Base-by-base conservation (phyloP, 2,329 filamentous ascomycete genomes). In the Coccinonectria pachysandricola region DNA sequence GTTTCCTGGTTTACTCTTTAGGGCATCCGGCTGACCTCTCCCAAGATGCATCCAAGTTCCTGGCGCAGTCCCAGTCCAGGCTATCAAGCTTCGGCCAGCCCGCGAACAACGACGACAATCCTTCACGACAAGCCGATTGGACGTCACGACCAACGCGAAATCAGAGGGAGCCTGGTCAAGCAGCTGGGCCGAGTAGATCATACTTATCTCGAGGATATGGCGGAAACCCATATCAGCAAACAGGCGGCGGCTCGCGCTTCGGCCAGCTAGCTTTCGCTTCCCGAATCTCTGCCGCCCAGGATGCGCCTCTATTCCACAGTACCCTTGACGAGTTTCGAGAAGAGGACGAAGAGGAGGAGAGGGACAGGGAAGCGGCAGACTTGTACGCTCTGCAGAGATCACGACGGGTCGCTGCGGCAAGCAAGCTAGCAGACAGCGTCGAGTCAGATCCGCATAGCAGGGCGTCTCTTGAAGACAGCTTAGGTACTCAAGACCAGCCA, bases 11-110 rank as follows among this genome's bases (percentile, higher is more conserved):
- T 11, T 14, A 4, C 6, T 16, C 14, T 24, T 21, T 15, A 5
- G n/a, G 11, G 27, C 27, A 17, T 14, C 12, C 22, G 14, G 30
- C 36, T 45, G 28, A 44, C 33, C 24, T 32, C 15, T 10, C 19
- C 28, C 19, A 49, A 95, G 91, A 96, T 78, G 91, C 91, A 48
- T 96, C 88, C 42, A 80, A 79, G 45, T 98, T 98, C 56, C 75
- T 98, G 46, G 84, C 87, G 35, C 91, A 96, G 71, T 95, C 87
- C 42, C 87, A 94, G 65, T 93, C 87, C 35, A 79, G 85, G 37
- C 66, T 96, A 47, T 84, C 80, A 42, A 75, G 64, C 53, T 75
- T 86, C 34, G 71, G 64, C 59, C 72, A 79, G 52, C 57, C 71
- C 34, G 73, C 60, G 37, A 60, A 57, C 35, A 58, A 54, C 24